phyloP scores from a whole-genome alignment of 306 rosid species.

The Ormosia emarginata region DNA sequence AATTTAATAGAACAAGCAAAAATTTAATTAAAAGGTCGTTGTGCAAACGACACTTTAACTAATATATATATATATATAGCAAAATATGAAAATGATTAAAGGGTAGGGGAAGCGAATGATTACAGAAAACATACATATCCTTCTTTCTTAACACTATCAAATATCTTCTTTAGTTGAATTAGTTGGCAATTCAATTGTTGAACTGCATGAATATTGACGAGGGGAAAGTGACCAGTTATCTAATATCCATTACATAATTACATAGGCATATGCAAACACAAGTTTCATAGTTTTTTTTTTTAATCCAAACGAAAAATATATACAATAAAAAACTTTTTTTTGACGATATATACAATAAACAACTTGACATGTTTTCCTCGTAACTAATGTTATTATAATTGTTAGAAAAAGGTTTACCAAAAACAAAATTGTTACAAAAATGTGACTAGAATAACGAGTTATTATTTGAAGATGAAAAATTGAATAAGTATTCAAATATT shows the following conservation, averaged over 20 bases:
- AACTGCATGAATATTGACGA: not conserved
- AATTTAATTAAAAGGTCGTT: not conserved
- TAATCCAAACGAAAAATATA: not conserved
- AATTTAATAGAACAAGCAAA: not conserved
- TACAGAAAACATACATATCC: not conserved
- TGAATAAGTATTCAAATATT: no score
- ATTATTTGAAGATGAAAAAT: not conserved
- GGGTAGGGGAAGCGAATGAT: not conserved
- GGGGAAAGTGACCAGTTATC: not conserved
- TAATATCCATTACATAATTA: not conserved
- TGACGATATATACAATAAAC: not conserved
- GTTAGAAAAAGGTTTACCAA: not conserved
- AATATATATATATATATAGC: not conserved
- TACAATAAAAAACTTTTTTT: not conserved
- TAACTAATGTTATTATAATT: not conserved
- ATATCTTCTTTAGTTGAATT: not conserved
- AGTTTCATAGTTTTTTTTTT: not conserved
- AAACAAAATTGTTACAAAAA: not conserved
- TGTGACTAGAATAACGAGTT: not conserved
- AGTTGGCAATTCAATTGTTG: not conserved
- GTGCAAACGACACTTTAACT: not conserved
- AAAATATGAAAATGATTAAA: not conserved
- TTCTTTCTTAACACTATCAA: not conserved
- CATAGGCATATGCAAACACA: not conserved
- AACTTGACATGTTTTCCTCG: not conserved